Evolutionary conservation across 2,329 filamentous ascomycete genomes (phyloP).

Genomic region (Colletotrichum navitas): DNA sequence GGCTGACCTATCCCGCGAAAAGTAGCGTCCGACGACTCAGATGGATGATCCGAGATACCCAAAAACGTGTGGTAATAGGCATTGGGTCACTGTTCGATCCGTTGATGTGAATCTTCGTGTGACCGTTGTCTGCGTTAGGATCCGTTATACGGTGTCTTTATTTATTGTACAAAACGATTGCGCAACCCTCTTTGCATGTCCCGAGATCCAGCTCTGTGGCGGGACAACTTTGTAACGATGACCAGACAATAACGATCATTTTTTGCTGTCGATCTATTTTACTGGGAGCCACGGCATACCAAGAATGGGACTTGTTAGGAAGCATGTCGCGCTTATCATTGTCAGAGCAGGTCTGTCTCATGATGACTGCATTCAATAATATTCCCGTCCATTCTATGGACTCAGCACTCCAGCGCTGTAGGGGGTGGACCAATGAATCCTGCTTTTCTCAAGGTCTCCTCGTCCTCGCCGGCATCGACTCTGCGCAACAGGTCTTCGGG

Average conservation of each 20-base stretch:
- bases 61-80: neutral
- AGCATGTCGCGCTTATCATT: neutral
- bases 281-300: neutral
- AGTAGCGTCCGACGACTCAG: neutral
- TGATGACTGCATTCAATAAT: neutral
- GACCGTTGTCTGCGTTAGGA: neutral
- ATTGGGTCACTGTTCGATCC: neutral
- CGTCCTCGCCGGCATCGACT: neutral
- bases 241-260: neutral
- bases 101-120: too few species aligned
- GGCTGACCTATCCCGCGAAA: neutral
- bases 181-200: neutral
- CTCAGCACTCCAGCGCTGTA: neutral
- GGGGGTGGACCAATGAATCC: constrained; percentile 1
- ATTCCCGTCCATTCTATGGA: too few species aligned
- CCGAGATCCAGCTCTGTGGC: neutral
- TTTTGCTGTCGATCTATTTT: neutral
- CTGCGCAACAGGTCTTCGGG: constrained; percentile 10
- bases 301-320: neutral
- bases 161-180: neutral
- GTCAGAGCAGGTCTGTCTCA: too few species aligned
- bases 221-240: neutral
- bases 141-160: neutral
- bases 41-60: neutral
- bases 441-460: constrained; percentile 1